Percentiles rank a stretch among this genome's conserved stretches.
Conservation (phyloP, 140 eudicot genomes). For the Cichorium intybus region DNA sequence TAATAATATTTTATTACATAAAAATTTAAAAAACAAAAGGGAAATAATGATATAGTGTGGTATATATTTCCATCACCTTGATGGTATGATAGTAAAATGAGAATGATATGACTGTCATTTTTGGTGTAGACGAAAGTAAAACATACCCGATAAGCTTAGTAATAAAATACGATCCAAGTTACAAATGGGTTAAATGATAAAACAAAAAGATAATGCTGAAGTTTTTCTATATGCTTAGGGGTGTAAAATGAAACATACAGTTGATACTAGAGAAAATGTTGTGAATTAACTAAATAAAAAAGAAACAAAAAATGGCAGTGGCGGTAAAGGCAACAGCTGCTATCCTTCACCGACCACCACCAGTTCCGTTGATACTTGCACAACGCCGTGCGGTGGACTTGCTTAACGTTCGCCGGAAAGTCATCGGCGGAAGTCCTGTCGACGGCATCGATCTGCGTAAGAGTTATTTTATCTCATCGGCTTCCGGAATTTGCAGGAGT, state of each 20-base stretch:
- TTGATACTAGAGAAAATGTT: neutral
- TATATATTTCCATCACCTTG: too few species aligned
- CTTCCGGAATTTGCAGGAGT: conserved; percentile 13
- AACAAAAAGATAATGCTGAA: neutral
- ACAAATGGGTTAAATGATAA: neutral
- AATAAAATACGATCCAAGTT: too few species aligned
- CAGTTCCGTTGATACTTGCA: conserved; percentile 1
- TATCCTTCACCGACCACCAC: conserved; percentile 35
- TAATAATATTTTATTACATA: too few species aligned
- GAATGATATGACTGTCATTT: too few species aligned
- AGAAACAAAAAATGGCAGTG: conserved; percentile 19
- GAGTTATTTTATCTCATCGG: neutral
- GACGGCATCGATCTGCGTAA: conserved; percentile 7
- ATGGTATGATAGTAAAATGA: too few species aligned
- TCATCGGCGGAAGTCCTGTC: neutral
- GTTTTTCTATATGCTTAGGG: neutral
- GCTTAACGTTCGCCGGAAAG: conserved; percentile 17
- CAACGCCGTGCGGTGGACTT: conserved; percentile 15
- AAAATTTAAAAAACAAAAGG: too few species aligned
- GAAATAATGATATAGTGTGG: too few species aligned
- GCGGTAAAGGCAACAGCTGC: conserved; percentile 40
- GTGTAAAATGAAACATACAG: conserved; percentile 13
- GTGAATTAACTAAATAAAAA: neutral
- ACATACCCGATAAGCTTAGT: too few species aligned
- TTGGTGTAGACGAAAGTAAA: too few species aligned